phyloP scores from a whole-genome alignment of 768 basidiomycete genomes.

The Nevesoporus exiguus region DNA sequence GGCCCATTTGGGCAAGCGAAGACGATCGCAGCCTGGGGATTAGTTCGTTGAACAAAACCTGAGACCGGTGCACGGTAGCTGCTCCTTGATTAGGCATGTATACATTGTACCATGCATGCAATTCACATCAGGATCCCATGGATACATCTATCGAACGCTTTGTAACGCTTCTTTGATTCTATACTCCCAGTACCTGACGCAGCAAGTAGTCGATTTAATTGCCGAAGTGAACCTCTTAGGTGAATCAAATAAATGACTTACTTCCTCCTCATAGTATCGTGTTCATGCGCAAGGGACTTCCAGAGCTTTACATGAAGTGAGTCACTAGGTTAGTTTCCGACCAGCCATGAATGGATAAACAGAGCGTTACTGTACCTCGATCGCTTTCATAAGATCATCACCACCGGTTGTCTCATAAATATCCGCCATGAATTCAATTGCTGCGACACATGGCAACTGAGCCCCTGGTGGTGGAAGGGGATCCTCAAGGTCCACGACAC shows the following conservation, averaged over 20 bases:
- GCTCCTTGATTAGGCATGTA: background rate
- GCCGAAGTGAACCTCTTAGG: slow-evolving; percentile 14
- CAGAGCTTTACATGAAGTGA: slow-evolving; percentile 50
- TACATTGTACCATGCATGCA: slow-evolving; percentile 2
- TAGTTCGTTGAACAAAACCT: background rate
- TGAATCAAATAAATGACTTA: slow-evolving; percentile 31
- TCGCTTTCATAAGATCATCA: slow-evolving; percentile 43
- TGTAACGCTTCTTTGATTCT: slow-evolving; percentile 54
- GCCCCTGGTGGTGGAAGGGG: slow-evolving; percentile 63
- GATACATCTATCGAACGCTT: slow-evolving; percentile 21
- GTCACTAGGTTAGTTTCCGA: slow-evolving; percentile 8
- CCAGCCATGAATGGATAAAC: background rate
- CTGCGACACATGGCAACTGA: slow-evolving; percentile 71
- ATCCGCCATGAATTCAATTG: slow-evolving; percentile 86
- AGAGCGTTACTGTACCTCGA: slow-evolving; percentile 39
- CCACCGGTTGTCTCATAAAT: slow-evolving; percentile 58
- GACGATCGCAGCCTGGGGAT: background rate
- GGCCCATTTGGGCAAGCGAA: background rate
- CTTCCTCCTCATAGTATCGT: slow-evolving; percentile 78
- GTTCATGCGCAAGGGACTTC: slow-evolving; percentile 62
- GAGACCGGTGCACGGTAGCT: background rate
- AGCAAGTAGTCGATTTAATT: slow-evolving; percentile 25
- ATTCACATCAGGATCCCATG: slow-evolving; percentile 7
- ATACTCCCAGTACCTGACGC: slow-evolving; percentile 69
- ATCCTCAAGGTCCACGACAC: slow-evolving; percentile 69